Percentiles rank a stretch among this genome's conserved stretches.
These are phyloP conservation scores for Quercus ilex DNA, from an alignment of 306 rosid species.

Conservation along the genomic window DNA sequence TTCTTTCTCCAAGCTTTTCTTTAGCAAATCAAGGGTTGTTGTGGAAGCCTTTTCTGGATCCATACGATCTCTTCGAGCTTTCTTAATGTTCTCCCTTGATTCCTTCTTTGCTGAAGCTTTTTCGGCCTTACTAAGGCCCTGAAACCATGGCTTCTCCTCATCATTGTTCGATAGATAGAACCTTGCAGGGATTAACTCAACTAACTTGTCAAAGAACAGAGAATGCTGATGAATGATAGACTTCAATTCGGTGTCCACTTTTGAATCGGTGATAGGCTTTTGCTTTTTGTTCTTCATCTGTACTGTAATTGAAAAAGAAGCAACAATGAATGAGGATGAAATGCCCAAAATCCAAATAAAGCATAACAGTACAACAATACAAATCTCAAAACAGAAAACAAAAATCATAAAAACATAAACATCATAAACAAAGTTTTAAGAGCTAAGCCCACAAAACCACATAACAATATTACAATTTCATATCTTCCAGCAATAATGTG, in stretches of 20 bases:
- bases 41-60: constrained; percentile 64
- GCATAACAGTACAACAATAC: no score
- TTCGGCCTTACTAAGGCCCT: constrained; percentile 67
- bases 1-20: constrained; percentile 41
- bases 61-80: constrained; percentile 59
- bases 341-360: no score
- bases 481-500: no score
- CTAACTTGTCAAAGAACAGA: constrained; percentile 66
- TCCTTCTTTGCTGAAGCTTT: constrained; percentile 65
- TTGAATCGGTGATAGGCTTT: constrained; percentile 8
- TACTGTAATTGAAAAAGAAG: background rate
- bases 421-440: no score
- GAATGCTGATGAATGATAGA: constrained; percentile 52
- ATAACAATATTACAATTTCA: no score
- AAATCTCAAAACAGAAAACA: no score
- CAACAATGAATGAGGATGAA: background rate
- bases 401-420: no score
- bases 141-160: constrained; percentile 76
- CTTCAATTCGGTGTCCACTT: constrained; percentile 35
- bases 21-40: constrained; percentile 59
- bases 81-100: constrained; percentile 68
- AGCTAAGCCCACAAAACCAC: no score
- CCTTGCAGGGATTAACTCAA: constrained; percentile 80
- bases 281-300: constrained; percentile 58
- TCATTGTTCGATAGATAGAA: constrained; percentile 63